A percentile compares a stretch with the other conserved stretches of the same genome.
These are phyloP conservation scores for Austroboletus olivaceoglutinosus DNA, from an alignment of 1,284 basidiomycete genomes.

Conservation along the genomic window DNA sequence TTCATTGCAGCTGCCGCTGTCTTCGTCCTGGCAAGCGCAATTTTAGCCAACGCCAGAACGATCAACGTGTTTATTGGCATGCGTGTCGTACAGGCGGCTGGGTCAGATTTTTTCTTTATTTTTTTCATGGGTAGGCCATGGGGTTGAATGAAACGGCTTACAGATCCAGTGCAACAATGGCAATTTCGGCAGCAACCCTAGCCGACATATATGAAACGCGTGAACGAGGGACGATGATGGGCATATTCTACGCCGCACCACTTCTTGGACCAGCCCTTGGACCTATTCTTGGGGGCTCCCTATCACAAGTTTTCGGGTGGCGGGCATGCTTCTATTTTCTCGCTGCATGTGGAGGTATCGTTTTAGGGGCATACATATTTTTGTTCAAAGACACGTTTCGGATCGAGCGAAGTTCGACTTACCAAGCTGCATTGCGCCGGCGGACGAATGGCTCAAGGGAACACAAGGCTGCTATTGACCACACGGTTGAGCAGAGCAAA, in stretches of 20 bases:
- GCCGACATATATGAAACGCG: conserved; percentile 80
- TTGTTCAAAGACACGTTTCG: conserved; percentile 84
- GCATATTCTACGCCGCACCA: conserved; percentile 68
- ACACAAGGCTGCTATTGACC: conserved; percentile 12
- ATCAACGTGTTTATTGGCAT: conserved; percentile 73
- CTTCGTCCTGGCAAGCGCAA: conserved; percentile 62
- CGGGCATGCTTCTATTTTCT: conserved; percentile 82
- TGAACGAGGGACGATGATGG: conserved; percentile 80
- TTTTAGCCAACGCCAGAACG: conserved; percentile 58
- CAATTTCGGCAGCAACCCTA: conserved; percentile 79
- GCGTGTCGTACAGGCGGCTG: conserved; percentile 65
- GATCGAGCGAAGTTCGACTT: conserved; percentile 73
- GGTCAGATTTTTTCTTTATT: conserved; percentile 38
- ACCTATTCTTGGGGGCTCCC: conserved; percentile 67
- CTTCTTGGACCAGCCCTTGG: conserved; percentile 65
- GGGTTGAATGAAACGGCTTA: conserved; percentile 1
- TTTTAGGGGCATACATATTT: conserved; percentile 57
- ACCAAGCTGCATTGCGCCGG: conserved; percentile 58
- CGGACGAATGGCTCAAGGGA: conserved; percentile 12
- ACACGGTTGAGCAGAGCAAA: conserved; percentile 5
- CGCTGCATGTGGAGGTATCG: conserved; percentile 57
- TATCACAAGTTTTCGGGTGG: conserved; percentile 73
- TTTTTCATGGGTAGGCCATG: not conserved
- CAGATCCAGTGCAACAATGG: conserved; percentile 74
- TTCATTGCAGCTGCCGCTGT: conserved; percentile 64